phyloP scores from a whole-genome alignment of 768 basidiomycete genomes.

The Termitomyces eurrhizus region DNA sequence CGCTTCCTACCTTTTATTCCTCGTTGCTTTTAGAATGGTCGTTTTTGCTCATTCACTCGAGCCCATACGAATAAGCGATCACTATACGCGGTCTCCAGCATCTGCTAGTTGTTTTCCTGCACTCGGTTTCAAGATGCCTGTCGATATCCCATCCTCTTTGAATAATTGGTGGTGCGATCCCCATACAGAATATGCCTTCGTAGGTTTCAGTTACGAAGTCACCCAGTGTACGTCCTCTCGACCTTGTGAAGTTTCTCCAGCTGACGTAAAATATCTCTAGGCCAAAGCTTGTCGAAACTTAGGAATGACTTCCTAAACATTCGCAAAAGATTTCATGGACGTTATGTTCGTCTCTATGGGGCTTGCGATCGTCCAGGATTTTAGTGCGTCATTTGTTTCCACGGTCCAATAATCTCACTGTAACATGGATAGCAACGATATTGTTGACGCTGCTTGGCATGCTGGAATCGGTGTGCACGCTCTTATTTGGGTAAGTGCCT shows the following conservation, averaged over 20 bases:
- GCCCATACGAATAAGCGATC: conserved; percentile 8
- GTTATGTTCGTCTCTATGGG: conserved; percentile 60
- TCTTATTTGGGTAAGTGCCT: conserved; percentile 60
- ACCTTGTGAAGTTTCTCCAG: background rate
- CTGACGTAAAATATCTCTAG: conserved; percentile 26
- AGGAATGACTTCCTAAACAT: conserved; percentile 19
- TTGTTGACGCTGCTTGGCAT: conserved; percentile 66
- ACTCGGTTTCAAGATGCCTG: conserved; percentile 41
- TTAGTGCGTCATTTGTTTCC: conserved; percentile 32
- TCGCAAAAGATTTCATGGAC: conserved; percentile 22
- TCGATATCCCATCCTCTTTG: conserved; percentile 36
- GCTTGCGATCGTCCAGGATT: conserved; percentile 41
- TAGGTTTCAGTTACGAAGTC: conserved; percentile 76
- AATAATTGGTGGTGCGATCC: conserved; percentile 62
- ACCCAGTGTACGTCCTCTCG: conserved; percentile 45
- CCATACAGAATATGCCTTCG: conserved; percentile 65
- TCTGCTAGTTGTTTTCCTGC: conserved; percentile 21
- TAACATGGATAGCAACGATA: conserved; percentile 39
- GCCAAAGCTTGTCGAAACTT: conserved; percentile 51
- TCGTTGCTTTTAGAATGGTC: background rate
- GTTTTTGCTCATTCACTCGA: conserved; percentile 12
- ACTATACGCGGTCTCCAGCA: conserved; percentile 6
- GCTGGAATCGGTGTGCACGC: conserved; percentile 70
- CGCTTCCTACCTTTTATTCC: background rate
- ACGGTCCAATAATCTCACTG: background rate